Evolutionary conservation across 257 asterid genomes (phyloP), one percentile per base, ranked within the genome.

Genomic region (Ilex asprella): DNA sequence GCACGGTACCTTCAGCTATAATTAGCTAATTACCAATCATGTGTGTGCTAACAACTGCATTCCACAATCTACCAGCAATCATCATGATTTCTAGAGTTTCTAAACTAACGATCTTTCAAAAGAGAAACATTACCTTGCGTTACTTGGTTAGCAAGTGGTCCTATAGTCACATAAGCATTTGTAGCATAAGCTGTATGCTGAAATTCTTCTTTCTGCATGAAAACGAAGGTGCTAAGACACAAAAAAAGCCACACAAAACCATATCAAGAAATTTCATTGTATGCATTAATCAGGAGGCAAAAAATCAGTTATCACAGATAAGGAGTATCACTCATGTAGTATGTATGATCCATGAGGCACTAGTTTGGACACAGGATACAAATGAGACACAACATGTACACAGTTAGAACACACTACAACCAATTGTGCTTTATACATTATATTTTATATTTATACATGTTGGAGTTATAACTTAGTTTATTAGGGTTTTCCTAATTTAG

Each of bases 161-260:
- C 99, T 35, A 78, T 60, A 16, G 96, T 82, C 58, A 89, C 86
- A 76, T 92, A 92, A 54, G 99, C 95, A 83, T 89, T 92, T 47
- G 99, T 92, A 54, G 97, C 54, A 75, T 83, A 92, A 35, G 97
- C 93, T 67, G 95, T 92, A 75, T 92, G 99, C 85, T 88, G 97
- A 66, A 81, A 92, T 76, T 92, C 97, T 84, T 92, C 99, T 86
- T 92, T 89, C 99, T 92, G 95, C 68, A 75, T 55, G 59, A 58
- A 41, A 29, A 58, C 46, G 62, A 29, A 27, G 52, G 44, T 62
- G 29, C 55, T 66, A 9, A 55, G n/a, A 56, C 21, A 47, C 31
- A 12, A 62, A 51, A 54, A 27, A 59, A 30, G 55, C 41, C 5
- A 54, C 39, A 62, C 56, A 30, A 41, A 58, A 63, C 47, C 64